Evolutionary conservation across 1,284 basidiomycete species (phyloP).

Genomic region (Naganishia sp.): DNA sequence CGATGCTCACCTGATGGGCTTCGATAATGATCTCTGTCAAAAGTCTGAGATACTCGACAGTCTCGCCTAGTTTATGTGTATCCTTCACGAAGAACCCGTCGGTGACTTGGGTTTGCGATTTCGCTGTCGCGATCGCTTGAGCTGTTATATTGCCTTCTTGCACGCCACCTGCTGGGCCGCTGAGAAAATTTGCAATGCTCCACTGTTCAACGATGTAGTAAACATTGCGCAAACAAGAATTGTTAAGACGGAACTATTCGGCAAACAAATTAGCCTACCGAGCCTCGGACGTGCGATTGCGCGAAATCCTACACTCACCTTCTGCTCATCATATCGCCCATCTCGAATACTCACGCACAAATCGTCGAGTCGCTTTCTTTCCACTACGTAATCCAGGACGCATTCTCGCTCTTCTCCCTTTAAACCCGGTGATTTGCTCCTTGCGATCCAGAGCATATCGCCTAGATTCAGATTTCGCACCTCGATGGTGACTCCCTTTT

Average conservation of each 20-base stretch:
- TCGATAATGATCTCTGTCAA: slow-evolving; percentile 56
- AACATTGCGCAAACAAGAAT: slow-evolving; percentile 57
- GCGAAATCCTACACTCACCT: slow-evolving; percentile 49
- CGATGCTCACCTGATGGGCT: slow-evolving; percentile 48
- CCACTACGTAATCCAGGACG: slow-evolving; percentile 61
- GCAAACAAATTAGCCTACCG: background rate
- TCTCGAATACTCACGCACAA: slow-evolving; percentile 58
- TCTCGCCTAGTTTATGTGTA: slow-evolving; percentile 57
- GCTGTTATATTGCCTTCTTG: slow-evolving; percentile 27
- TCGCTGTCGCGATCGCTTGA: slow-evolving; percentile 52
- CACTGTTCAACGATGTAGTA: slow-evolving; percentile 62
- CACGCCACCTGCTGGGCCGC: slow-evolving; percentile 40
- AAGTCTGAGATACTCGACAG: slow-evolving; percentile 57
- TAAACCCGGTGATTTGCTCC: slow-evolving; percentile 27
- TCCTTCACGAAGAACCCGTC: slow-evolving; percentile 61
- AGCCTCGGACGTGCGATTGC: background rate
- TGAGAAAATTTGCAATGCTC: slow-evolving; percentile 44
- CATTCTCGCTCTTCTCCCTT: slow-evolving; percentile 54
- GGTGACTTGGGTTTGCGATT: slow-evolving; percentile 59
- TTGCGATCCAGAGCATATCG: slow-evolving; percentile 62
- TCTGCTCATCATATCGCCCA: slow-evolving; percentile 61
- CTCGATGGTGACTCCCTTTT: slow-evolving; percentile 55
- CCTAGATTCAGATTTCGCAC: slow-evolving; percentile 58
- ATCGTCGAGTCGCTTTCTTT: slow-evolving; percentile 62
- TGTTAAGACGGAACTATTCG: slow-evolving; percentile 57